These are phyloP conservation scores for Quercus parvula DNA, from an alignment of 306 rosid species.

Conservation along the genomic window DNA sequence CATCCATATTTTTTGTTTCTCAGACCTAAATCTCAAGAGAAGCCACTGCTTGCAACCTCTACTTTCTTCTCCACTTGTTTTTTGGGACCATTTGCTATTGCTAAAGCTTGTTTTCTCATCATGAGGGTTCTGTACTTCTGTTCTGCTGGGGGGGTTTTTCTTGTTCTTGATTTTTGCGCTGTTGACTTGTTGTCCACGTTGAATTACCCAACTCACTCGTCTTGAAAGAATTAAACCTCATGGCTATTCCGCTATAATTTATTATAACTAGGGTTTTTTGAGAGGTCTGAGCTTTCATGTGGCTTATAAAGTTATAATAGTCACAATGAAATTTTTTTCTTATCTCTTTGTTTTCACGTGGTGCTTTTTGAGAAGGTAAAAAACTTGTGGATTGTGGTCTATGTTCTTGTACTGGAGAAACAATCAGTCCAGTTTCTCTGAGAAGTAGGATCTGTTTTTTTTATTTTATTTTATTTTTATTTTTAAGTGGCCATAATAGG, in stretches of 20 bases:
- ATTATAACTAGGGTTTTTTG: neutral
- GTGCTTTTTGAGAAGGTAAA: neutral
- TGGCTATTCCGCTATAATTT: neutral
- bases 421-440: neutral
- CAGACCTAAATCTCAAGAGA: slow-evolving; percentile 6
- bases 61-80: neutral
- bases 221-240: neutral
- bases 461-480: too few species aligned
- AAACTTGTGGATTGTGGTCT: neutral
- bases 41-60: neutral
- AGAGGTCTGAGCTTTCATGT: neutral
- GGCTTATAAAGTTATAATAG: neutral
- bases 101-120: slow-evolving; percentile 12
- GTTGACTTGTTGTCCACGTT: slow-evolving; percentile 25
- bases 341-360: neutral
- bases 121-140: neutral
- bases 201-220: neutral
- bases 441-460: neutral
- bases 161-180: slow-evolving; percentile 21
- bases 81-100: neutral
- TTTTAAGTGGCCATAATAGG: neutral
- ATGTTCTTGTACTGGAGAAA: neutral
- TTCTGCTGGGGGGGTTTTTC: slow-evolving; percentile 8
- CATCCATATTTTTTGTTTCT: neutral
- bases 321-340: neutral